Percentiles rank a stretch among this genome's conserved stretches.
Evolutionary conservation across 208 protist species (phyloP).

Genomic region (Zelonia costaricensis): DNA sequence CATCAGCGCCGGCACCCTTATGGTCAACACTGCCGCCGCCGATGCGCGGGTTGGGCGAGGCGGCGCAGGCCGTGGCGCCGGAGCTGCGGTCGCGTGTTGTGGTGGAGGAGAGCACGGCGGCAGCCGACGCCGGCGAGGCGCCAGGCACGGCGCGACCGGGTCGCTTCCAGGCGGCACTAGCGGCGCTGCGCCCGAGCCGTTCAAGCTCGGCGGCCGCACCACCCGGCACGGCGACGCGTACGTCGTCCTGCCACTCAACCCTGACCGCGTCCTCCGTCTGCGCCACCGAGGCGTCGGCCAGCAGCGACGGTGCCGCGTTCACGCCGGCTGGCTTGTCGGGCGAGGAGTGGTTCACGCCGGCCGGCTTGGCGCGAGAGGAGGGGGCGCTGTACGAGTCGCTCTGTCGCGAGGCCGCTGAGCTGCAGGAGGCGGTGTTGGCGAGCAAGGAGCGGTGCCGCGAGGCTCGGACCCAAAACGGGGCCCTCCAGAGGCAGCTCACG

Average conservation of each 20-base stretch:
- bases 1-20: too few relatives aligned
- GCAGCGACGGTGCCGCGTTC: neutral
- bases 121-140: neutral
- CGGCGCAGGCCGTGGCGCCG: conserved; percentile 15
- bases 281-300: neutral
- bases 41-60: conserved; percentile 19
- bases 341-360: conserved; percentile 32
- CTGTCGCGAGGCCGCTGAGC: conserved; percentile 30
- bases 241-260: conserved; percentile 7
- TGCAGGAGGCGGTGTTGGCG: conserved; percentile 51
- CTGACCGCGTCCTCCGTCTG: conserved; percentile 1
- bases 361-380: conserved; percentile 17
- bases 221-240: conserved; percentile 4
- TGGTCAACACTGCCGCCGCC: too few relatives aligned
- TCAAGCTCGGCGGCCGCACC: conserved; percentile 6
- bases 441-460: conserved; percentile 46
- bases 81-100: conserved; percentile 32
- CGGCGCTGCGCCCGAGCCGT: conserved; percentile 21
- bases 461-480: conserved; percentile 24
- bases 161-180: conserved; percentile 24
- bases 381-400: conserved; percentile 38
- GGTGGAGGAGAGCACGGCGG: neutral
- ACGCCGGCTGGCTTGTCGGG: too few relatives aligned
- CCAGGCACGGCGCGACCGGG: conserved; percentile 2
- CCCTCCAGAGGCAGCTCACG: conserved; percentile 50